phyloP scores from a whole-genome alignment of 495 filamentous ascomycete species.

The Terfezia claveryi region DNA sequence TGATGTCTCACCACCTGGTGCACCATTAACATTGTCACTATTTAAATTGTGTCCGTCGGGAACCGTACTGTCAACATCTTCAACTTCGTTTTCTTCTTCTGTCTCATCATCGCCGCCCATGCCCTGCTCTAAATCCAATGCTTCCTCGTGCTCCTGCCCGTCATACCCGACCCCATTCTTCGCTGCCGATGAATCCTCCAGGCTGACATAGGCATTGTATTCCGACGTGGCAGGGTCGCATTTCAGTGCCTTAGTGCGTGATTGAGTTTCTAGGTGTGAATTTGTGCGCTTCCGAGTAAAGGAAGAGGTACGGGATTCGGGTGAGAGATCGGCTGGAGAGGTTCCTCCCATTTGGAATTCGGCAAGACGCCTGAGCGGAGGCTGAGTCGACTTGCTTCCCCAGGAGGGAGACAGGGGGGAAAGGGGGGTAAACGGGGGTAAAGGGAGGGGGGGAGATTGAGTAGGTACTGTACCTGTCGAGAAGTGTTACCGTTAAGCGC shows the following conservation, averaged over 20 bases:
- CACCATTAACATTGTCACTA: no score
- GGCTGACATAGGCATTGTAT: neutral
- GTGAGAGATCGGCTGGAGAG: neutral
- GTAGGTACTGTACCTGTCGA: no score
- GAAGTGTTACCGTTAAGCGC: no score
- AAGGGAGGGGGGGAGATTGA: no score
- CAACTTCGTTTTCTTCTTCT: constrained; percentile 1
- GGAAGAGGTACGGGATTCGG: neutral
- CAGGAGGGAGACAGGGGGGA: no score
- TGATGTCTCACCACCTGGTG: neutral
- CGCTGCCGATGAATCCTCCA: neutral
- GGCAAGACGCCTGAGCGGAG: no score
- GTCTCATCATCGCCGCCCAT: neutral
- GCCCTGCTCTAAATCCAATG: constrained; percentile 1
- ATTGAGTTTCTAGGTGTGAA: neutral
- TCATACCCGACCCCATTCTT: neutral
- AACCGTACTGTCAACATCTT: neutral
- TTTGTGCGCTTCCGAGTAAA: neutral
- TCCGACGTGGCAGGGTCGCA: neutral
- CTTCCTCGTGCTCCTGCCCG: constrained; percentile 1
- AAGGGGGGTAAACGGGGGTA: no score
- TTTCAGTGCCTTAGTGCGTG: neutral
- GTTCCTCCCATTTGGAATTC: neutral
- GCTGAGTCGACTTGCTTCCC: no score
- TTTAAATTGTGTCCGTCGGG: no score